These are phyloP conservation scores for Saccharomycopsis vini DNA, from an alignment of 805 yeast species.

Conservation along the genomic window DNA sequence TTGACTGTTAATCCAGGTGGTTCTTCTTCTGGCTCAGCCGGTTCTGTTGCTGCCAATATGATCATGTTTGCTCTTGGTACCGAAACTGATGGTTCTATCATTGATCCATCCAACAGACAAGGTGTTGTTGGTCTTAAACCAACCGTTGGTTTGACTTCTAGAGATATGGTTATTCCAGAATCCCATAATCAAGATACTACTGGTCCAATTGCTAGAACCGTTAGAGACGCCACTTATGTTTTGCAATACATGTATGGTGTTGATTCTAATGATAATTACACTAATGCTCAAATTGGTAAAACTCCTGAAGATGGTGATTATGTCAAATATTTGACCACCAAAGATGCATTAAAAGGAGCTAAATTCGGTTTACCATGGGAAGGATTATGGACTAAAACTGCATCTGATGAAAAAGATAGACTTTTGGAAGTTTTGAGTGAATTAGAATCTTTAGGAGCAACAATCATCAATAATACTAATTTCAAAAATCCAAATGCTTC, in stretches of 20 bases:
- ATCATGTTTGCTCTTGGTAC: conserved; percentile 25
- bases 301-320: conserved; percentile 26
- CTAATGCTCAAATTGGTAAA: conserved; percentile 24
- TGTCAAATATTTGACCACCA: conserved; percentile 22
- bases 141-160: conserved; percentile 26
- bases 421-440: conserved; percentile 20
- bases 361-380: conserved; percentile 27
- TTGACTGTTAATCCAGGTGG: conserved; percentile 25
- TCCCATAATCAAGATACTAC: conserved; percentile 26
- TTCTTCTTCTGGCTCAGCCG: conserved; percentile 26
- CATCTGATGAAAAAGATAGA: conserved; percentile 19
- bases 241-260: conserved; percentile 26
- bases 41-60: conserved; percentile 25
- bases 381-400: conserved; percentile 22
- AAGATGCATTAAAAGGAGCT: conserved; percentile 25
- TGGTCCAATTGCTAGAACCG: conserved; percentile 26
- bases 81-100: conserved; percentile 26
- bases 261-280: conserved; percentile 23
- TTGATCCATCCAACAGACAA: conserved; percentile 25
- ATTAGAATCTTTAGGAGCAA: conserved; percentile 25
- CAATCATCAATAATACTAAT: conserved; percentile 24
- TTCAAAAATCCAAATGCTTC: conserved; percentile 23
- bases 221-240: conserved; percentile 25
- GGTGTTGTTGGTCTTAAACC: conserved; percentile 26
- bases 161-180: conserved; percentile 26